Evolutionary conservation across 441 rosid species (phyloP).

Genomic region (Gossypium schwendimanii): DNA sequence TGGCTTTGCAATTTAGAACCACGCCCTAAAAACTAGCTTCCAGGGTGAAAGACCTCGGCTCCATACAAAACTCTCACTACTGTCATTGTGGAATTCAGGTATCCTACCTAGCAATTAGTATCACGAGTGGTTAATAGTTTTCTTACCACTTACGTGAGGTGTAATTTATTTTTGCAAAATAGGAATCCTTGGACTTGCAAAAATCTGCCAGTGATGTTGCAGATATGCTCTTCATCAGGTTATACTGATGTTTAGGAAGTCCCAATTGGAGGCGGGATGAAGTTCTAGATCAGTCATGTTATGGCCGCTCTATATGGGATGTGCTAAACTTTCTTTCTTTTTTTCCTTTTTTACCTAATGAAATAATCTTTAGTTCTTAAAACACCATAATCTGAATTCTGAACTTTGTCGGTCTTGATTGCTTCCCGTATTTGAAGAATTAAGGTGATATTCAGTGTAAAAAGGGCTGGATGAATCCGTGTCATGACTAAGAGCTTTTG

Average conservation of each 20-base stretch:
- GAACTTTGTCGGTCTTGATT: not conserved
- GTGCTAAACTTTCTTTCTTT: not conserved
- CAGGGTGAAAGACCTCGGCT: not conserved
- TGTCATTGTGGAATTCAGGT: not conserved
- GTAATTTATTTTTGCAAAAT: not conserved
- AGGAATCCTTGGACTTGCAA: not conserved
- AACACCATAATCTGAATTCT: not conserved
- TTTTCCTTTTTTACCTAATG: not conserved
- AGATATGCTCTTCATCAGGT: not conserved
- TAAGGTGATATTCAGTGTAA: not conserved
- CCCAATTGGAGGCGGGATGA: not conserved
- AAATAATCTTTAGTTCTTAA: not conserved
- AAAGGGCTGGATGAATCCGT: not conserved
- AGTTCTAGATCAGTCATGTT: not conserved
- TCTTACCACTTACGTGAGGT: not conserved
- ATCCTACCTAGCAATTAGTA: not conserved
- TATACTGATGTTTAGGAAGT: slow-evolving; percentile 1
- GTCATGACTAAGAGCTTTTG: not conserved
- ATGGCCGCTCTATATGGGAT: not conserved
- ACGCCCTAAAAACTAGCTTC: not conserved
- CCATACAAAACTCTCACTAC: not conserved
- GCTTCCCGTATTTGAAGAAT: not conserved
- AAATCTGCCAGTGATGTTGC: not conserved
- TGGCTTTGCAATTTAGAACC: not conserved
- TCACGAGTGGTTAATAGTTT: not conserved